Evolutionary conservation across 73 alveolate genomes (phyloP), one percentile per base, ranked within the genome.

Genomic region (Halteria grandinella): DNA sequence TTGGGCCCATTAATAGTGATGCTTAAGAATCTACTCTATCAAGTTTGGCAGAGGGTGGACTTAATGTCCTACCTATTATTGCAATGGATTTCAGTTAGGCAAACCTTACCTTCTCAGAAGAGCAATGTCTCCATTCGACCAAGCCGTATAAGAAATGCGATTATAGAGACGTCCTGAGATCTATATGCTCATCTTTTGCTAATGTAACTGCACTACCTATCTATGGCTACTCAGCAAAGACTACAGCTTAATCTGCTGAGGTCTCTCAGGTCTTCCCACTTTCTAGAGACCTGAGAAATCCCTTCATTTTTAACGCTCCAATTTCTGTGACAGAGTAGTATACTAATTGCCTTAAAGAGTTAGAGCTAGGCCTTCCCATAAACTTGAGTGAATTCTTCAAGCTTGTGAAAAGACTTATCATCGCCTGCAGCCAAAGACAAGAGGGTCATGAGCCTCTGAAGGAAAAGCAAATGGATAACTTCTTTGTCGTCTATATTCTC

Each of bases 61-160:
- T 66, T 44, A 18, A 66, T 17, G 80, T 66, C 6, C 53, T 47
- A 3, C 85, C 85, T 3, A 23, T 73, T 10, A 55, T 73, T 12
- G 74, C 75, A 1, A 28, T 73, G n/a, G 85, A 73, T 54, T 73
- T 73, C 57, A 32, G 74, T 10, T 20, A 54, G 50, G 54, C 76
- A 5, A 73, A 73, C 41, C 52, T 73, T n/a, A 73, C 85, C 14
- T 73, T 73, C 41, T 27, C 27, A 15, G 85, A 73, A 8, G 57
- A 53, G 36, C 21, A 73, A 53, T 73, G 85, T 44, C 28, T 73
- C 33, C 85, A 73, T 37, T 37, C 74, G 11, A 54, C 71, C 17
- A 51, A 37, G 44, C 8, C 29, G 23, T 74, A 73, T 1, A 52
- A 53, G 34, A 32, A 23, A 24, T 54, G 55, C 40, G 85, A 73